A percentile compares a stretch with the other conserved stretches of the same genome.
Conservation (phyloP, 1,139 yeast species). For the Taphrina sp. region DNA sequence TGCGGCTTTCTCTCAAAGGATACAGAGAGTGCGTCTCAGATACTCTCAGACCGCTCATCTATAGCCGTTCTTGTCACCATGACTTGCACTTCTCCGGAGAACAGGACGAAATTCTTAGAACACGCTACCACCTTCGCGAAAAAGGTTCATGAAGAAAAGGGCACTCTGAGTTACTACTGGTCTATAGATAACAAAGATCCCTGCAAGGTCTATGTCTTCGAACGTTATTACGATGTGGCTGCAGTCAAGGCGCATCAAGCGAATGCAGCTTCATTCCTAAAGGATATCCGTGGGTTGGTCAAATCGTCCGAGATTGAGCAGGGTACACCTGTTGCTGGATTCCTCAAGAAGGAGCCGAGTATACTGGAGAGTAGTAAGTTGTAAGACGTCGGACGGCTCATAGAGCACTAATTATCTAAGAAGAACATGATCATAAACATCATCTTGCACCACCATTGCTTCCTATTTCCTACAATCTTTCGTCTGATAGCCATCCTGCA, state of each 20-base stretch:
- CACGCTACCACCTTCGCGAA: conserved; percentile 4
- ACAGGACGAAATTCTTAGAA: conserved; percentile 15
- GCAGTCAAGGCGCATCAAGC: conserved; percentile 10
- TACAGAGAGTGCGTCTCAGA: conserved; percentile 20
- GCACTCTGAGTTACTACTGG: conserved; percentile 26
- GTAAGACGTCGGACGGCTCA: no score
- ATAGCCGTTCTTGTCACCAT: conserved; percentile 17
- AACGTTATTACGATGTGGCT: conserved; percentile 14
- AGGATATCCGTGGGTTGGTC: conserved; percentile 5
- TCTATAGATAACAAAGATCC: conserved; percentile 20
- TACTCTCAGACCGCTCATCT: background rate
- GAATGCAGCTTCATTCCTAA: conserved; percentile 3
- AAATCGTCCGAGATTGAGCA: conserved; percentile 9
- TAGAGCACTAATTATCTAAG: no score
- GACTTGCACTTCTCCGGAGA: conserved; percentile 5
- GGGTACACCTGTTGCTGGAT: conserved; percentile 24
- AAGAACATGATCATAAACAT: no score
- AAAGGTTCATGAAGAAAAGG: conserved; percentile 21
- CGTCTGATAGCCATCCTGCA: no score
- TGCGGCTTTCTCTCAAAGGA: conserved; percentile 19
- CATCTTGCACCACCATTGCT: no score
- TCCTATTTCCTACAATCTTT: no score
- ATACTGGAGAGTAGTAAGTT: conserved; percentile 25
- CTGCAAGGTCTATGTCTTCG: conserved; percentile 23
- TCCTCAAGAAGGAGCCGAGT: conserved; percentile 12